Conservation (phyloP, 2,329 filamentous ascomycete species). For the Fusarium subtropicale region DNA sequence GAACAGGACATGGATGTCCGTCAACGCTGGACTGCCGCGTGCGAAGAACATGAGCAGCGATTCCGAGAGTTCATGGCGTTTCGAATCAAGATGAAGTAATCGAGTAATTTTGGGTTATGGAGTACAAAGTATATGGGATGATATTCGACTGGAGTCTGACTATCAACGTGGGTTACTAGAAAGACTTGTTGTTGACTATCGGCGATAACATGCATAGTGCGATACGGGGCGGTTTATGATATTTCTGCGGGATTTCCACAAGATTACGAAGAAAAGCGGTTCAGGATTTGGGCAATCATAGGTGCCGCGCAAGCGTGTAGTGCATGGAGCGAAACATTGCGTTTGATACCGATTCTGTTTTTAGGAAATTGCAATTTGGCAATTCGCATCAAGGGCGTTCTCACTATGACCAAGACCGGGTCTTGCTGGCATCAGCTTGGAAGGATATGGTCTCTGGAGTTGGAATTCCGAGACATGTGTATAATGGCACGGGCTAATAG, state of each 20-base stretch:
- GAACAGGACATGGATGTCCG: constrained; percentile 74
- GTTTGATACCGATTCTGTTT: constrained; percentile 24
- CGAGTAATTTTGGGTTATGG: constrained; percentile 15
- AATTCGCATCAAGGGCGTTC: constrained; percentile 30
- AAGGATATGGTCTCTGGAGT: constrained; percentile 29
- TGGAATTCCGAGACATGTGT: constrained; percentile 35
- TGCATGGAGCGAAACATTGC: constrained; percentile 27
- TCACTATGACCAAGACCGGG: constrained; percentile 14
- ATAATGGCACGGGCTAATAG: constrained; percentile 32
- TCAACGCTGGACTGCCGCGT: constrained; percentile 69
- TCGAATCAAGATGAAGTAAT: constrained; percentile 58
- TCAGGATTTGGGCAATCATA: constrained; percentile 28
- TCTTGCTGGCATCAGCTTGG: constrained; percentile 12
- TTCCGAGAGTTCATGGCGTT: constrained; percentile 68
- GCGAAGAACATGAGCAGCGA: constrained; percentile 68
- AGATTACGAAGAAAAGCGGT: constrained; percentile 19
- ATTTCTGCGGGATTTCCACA: constrained; percentile 29
- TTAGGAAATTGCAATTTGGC: constrained; percentile 22
- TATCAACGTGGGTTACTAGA: constrained; percentile 20
- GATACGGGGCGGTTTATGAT: constrained; percentile 20
- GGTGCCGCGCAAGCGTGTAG: constrained; percentile 20
- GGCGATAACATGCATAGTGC: constrained; percentile 3
- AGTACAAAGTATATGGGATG: constrained; percentile 22
- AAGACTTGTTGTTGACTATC: constrained; percentile 12
- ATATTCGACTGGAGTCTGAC: constrained; percentile 20